Percentiles rank a stretch among this genome's conserved stretches.
Conservation (phyloP, 164 flowering plant species). For the Sedum album region DNA sequence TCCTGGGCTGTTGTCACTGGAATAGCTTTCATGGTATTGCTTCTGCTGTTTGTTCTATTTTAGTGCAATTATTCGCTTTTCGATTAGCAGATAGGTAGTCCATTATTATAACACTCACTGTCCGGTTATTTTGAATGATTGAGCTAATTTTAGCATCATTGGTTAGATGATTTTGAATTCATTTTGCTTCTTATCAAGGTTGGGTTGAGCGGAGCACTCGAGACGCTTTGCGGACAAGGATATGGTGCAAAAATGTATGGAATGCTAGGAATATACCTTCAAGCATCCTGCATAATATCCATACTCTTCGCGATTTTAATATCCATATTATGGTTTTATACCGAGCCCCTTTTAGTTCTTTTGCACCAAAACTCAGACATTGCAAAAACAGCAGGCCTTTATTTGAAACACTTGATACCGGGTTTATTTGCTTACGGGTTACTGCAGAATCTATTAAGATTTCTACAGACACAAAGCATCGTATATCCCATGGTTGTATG, state of each 20-base stretch:
- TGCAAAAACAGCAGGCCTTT: slow-evolving; percentile 45
- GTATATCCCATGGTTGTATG: slow-evolving; percentile 49
- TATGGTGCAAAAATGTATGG: slow-evolving; percentile 61
- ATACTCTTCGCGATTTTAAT: slow-evolving; percentile 36
- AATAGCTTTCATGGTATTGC: slow-evolving; percentile 45
- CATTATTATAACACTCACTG: no score
- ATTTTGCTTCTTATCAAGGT: slow-evolving; percentile 22
- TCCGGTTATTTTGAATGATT: no score
- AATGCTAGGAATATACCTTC: slow-evolving; percentile 70
- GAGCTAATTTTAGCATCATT: no score
- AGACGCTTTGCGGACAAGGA: slow-evolving; percentile 90
- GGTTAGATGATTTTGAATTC: no score
- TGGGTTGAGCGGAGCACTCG: slow-evolving; percentile 85
- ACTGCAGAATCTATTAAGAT: slow-evolving; percentile 60
- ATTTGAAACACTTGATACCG: slow-evolving; percentile 50
- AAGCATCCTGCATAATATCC: slow-evolving; percentile 62
- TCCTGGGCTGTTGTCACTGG: slow-evolving; percentile 89
- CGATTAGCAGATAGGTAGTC: no score
- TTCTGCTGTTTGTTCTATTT: not conserved
- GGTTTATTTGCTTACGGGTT: slow-evolving; percentile 67
- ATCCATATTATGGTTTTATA: slow-evolving; percentile 58
- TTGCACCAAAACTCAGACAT: slow-evolving; percentile 65
- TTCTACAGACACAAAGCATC: slow-evolving; percentile 74
- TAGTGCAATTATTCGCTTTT: no score
- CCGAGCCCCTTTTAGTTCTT: slow-evolving; percentile 49